Conservation (phyloP, 2,329 filamentous ascomycete genomes). For the Beauveria medogensis region DNA sequence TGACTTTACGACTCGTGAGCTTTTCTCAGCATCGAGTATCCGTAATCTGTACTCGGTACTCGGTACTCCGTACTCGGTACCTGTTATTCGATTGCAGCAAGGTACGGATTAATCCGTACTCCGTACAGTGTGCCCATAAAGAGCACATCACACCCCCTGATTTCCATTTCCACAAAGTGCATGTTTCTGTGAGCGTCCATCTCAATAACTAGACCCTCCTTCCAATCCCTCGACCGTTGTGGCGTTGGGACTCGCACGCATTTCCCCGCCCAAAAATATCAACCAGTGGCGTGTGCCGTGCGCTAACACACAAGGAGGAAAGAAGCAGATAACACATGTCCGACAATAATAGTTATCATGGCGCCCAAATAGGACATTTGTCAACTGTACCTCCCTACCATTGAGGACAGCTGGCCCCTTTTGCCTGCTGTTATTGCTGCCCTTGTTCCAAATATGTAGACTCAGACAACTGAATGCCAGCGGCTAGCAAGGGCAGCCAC, state of each 20-base stretch:
- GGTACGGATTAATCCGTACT: no score
- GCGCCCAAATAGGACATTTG: not conserved
- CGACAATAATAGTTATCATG: no score
- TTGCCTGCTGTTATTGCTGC: not conserved
- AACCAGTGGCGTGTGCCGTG: not conserved
- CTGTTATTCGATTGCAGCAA: not conserved
- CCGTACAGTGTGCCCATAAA: not conserved
- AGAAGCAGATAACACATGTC: not conserved
- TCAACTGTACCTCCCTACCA: not conserved
- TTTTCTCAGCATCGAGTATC: not conserved
- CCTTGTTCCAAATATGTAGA: not conserved
- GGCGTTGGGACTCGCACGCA: not conserved
- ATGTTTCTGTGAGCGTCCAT: not conserved
- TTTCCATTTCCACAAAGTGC: not conserved
- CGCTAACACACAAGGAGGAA: not conserved
- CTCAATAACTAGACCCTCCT: not conserved
- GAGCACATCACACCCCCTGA: not conserved
- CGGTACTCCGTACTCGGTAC: no score
- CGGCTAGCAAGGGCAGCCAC: not conserved
- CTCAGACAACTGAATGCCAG: conserved; percentile 8
- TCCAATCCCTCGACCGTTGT: conserved; percentile 1
- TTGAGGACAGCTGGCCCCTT: not conserved
- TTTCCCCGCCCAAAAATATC: not conserved
- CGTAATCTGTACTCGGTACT: no score
- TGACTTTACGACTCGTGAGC: conserved; percentile 9